phyloP scores from a whole-genome alignment of 805 yeast genomes.

The Myxozyma vanderwaltii region DNA sequence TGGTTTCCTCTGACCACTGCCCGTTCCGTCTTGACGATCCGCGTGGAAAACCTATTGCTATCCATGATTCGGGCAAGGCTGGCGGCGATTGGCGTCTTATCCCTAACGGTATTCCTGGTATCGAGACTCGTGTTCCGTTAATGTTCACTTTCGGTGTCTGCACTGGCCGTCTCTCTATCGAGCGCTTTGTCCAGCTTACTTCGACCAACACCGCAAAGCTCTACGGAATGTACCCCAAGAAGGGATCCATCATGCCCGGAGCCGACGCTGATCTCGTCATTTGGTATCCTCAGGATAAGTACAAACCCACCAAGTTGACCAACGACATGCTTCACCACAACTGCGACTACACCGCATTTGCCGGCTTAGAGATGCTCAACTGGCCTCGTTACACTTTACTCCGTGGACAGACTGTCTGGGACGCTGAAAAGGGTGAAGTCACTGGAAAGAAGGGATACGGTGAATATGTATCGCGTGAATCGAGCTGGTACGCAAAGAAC shows the following conservation, averaged over 20 bases:
- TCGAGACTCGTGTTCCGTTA: conserved; percentile 53
- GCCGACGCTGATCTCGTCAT: conserved; percentile 53
- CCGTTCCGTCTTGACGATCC: conserved; percentile 49
- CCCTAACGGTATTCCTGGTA: conserved; percentile 56
- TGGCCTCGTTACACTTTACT: conserved; percentile 53
- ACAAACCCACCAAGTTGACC: conserved; percentile 44
- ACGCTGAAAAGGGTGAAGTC: conserved; percentile 30
- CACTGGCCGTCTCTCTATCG: conserved; percentile 48
- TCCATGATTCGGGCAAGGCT: conserved; percentile 32
- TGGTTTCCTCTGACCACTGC: conserved; percentile 53
- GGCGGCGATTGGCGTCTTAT: conserved; percentile 39
- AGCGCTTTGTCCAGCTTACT: conserved; percentile 51
- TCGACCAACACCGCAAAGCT: conserved; percentile 53
- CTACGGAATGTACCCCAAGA: conserved; percentile 48
- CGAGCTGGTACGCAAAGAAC: conserved; percentile 31
- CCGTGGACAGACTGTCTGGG: conserved; percentile 38
- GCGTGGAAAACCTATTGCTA: conserved; percentile 48
- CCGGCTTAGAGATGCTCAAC: conserved; percentile 49
- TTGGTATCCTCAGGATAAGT: conserved; percentile 50
- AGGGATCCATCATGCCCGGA: conserved; percentile 52
- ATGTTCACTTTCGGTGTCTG: conserved; percentile 50
- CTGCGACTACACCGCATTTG: conserved; percentile 38
- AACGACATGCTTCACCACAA: conserved; percentile 36
- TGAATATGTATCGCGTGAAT: conserved; percentile 28
- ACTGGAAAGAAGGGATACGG: conserved; percentile 35